A percentile compares a stretch with the other conserved stretches of the same genome.
phyloP scores from a whole-genome alignment of 192 early-diverging fungal genomes.

The Umbelopsis isabellina region DNA sequence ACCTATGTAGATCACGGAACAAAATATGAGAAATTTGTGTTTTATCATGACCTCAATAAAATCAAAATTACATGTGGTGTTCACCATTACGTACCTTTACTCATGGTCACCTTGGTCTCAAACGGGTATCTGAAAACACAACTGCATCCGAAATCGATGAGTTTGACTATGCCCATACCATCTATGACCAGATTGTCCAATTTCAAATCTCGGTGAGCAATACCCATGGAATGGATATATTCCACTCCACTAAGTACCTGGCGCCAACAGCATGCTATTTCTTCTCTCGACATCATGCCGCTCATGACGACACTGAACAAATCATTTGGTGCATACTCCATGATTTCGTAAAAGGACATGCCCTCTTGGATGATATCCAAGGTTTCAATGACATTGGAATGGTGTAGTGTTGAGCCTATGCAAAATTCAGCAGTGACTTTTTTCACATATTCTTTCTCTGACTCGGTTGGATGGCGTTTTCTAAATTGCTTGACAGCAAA shows the following conservation, averaged over 20 bases:
- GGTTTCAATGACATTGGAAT: slow-evolving; percentile 79
- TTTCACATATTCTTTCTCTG: slow-evolving; percentile 79
- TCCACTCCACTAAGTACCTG: slow-evolving; percentile 77
- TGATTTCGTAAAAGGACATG: slow-evolving; percentile 70
- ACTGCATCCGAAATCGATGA: slow-evolving; percentile 90
- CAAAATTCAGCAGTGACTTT: slow-evolving; percentile 87
- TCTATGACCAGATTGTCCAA: slow-evolving; percentile 85
- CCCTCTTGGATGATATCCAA: slow-evolving; percentile 78
- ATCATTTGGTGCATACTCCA: slow-evolving; percentile 95
- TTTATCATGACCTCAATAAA: background rate
- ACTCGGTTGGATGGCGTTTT: slow-evolving; percentile 62
- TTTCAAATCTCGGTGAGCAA: slow-evolving; percentile 87
- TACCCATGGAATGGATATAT: slow-evolving; percentile 76
- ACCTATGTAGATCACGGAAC: slow-evolving; percentile 47
- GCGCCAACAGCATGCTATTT: slow-evolving; percentile 85
- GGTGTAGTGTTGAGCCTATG: slow-evolving; percentile 76
- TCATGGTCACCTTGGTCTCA: slow-evolving; percentile 53
- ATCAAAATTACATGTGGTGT: no score
- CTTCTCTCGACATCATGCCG: slow-evolving; percentile 69
- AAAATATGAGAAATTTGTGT: background rate
- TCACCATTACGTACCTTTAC: slow-evolving; percentile 46
- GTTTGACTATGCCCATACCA: slow-evolving; percentile 71
- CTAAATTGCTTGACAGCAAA: slow-evolving; percentile 87
- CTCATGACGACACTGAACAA: slow-evolving; percentile 80
- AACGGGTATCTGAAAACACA: slow-evolving; percentile 87